Percentiles rank a stretch among this genome's conserved stretches.
Evolutionary conservation across 805 yeast species (phyloP).

Genomic region (Yarrowia divulgata): DNA sequence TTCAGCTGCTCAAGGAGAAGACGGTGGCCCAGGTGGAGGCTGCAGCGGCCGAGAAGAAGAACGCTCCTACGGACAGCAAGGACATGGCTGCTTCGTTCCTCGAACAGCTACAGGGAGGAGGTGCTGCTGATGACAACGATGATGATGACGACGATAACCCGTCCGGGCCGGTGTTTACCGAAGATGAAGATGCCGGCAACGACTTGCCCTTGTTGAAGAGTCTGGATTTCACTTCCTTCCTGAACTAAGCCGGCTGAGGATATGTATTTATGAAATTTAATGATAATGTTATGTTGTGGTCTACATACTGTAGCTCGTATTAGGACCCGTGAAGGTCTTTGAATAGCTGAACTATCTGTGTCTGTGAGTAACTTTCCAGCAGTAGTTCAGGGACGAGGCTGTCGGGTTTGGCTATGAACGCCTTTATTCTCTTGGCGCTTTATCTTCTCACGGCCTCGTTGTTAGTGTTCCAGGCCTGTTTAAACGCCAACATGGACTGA

Average conservation of each 20-base stretch:
- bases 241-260: background rate
- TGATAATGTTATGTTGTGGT: background rate
- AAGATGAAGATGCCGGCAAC: slow-evolving; percentile 31
- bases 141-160: slow-evolving; percentile 35
- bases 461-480: background rate
- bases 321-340: too few species aligned
- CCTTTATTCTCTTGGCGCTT: background rate
- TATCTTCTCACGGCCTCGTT: background rate
- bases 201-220: slow-evolving; percentile 29
- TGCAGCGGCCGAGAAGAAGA: slow-evolving; percentile 20
- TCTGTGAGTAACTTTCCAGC: background rate
- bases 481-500: background rate
- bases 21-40: slow-evolving; percentile 40
- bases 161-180: slow-evolving; percentile 24
- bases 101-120: slow-evolving; percentile 37
- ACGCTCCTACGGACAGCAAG: background rate
- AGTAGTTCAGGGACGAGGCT: background rate
- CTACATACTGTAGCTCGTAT: too few species aligned
- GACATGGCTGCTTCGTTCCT: slow-evolving; percentile 35
- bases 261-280: background rate
- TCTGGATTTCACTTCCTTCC: slow-evolving; percentile 28
- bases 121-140: slow-evolving; percentile 5
- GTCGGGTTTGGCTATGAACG: background rate
- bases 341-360: background rate
- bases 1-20: slow-evolving; percentile 53